Percentiles rank a stretch among this genome's conserved stretches.
These are phyloP conservation scores for Cyanidiococcus yangmingshanensis DNA, from an alignment of 23 red algal genomes.

Conservation along the genomic window DNA sequence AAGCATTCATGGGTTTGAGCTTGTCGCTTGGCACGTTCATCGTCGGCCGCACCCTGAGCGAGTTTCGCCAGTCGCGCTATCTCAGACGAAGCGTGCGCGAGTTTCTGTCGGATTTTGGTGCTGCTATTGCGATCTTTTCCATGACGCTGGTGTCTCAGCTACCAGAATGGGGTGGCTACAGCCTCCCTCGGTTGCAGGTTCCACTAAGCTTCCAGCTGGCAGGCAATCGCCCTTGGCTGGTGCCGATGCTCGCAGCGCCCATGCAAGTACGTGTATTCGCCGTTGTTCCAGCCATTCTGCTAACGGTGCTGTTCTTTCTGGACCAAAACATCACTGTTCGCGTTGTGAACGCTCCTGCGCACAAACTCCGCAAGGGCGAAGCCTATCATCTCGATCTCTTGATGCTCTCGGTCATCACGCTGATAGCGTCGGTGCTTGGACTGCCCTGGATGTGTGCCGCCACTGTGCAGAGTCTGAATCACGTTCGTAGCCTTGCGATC, in stretches of 20 bases:
- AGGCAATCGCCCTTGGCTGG: conserved; percentile 42
- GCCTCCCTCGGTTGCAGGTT: conserved; percentile 43
- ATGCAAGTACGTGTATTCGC: conserved; percentile 39
- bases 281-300: conserved; percentile 62
- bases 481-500: conserved; percentile 68
- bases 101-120: conserved; percentile 72
- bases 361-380: conserved; percentile 72
- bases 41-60: conserved; percentile 43
- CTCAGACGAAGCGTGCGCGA: conserved; percentile 39
- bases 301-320: conserved; percentile 81
- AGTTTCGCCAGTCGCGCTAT: conserved; percentile 50
- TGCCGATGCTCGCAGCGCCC: conserved; percentile 49
- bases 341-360: conserved; percentile 63
- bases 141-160: conserved; percentile 52
- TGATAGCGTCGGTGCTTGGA: conserved; percentile 66
- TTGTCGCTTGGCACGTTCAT: conserved; percentile 63
- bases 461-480: conserved; percentile 74
- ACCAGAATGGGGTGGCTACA: conserved; percentile 33
- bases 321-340: conserved; percentile 90
- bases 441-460: conserved; percentile 96
- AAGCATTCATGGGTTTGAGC: conserved; percentile 40
- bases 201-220: conserved; percentile 54
- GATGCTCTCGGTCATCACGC: conserved; percentile 49
- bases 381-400: conserved; percentile 84
- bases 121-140: conserved; percentile 49